phyloP scores from a whole-genome alignment of 192 early-diverging fungal species.

The Coemansia reversa region DNA sequence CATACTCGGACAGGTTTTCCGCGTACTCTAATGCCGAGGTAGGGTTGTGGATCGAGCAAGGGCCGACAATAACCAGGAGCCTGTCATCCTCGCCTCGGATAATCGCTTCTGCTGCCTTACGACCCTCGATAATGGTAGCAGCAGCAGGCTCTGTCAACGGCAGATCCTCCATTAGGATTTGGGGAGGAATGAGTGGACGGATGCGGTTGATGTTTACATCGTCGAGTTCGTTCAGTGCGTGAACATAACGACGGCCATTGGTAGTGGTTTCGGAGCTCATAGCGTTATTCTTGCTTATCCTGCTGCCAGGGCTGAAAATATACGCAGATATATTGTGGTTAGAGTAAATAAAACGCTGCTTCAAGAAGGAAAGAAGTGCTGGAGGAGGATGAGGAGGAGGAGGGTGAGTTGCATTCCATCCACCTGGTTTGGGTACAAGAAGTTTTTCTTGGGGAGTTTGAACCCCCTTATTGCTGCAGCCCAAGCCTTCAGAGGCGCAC shows the following conservation, averaged over 20 bases:
- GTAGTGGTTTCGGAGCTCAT: slow-evolving; percentile 22
- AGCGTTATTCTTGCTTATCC: not conserved
- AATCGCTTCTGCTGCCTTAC: slow-evolving; percentile 63
- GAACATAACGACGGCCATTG: slow-evolving; percentile 36
- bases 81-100: slow-evolving; percentile 74
- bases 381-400: no score
- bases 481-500: no score
- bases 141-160: slow-evolving; percentile 74
- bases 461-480: no score
- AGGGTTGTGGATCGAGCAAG: slow-evolving; percentile 84
- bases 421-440: no score
- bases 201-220: slow-evolving; percentile 83
- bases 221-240: slow-evolving; percentile 90
- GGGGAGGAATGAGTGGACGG: slow-evolving; percentile 82
- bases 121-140: slow-evolving; percentile 70
- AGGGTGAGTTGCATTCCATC: no score
- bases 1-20: slow-evolving; percentile 59
- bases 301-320: no score
- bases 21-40: slow-evolving; percentile 78
- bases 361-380: no score
- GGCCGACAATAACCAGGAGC: slow-evolving; percentile 80
- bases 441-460: no score
- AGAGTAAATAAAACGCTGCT: no score
- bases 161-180: slow-evolving; percentile 89
- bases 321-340: no score